Percentiles rank a stretch among this genome's conserved stretches.
Evolutionary conservation across 2,329 filamentous ascomycete genomes (phyloP).

Genomic region (Penicillium brasilianum): DNA sequence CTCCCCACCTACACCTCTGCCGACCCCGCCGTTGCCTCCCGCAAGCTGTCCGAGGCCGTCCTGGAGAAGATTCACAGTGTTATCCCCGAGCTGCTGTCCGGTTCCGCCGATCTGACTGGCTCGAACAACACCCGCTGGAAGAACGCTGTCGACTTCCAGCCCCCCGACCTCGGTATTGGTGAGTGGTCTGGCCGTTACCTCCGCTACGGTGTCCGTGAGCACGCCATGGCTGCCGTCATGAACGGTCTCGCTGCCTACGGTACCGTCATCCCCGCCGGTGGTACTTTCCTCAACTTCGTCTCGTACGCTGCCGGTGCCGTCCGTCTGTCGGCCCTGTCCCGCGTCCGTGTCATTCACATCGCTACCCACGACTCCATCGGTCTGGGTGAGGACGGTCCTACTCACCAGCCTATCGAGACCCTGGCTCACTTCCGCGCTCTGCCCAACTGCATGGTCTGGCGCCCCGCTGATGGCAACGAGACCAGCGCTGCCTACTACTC

Average conservation of each 20-base stretch:
- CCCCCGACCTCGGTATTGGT: conserved; percentile 81
- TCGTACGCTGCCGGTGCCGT: conserved; percentile 96
- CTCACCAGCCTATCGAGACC: conserved; percentile 98
- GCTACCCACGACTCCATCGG: conserved; percentile 99
- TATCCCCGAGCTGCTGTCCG: conserved; percentile 90
- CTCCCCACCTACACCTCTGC: conserved; percentile 88
- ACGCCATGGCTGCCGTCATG: conserved; percentile 59
- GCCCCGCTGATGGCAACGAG: conserved; percentile 98
- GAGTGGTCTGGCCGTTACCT: conserved; percentile 88
- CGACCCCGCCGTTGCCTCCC: conserved; percentile 84
- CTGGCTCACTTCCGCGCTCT: conserved; percentile 97
- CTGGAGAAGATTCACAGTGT: conserved; percentile 82
- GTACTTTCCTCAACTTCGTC: conserved; percentile 99
- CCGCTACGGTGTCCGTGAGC: conserved; percentile 59
- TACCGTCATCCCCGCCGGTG: conserved; percentile 88
- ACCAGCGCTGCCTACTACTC: conserved; percentile 97
- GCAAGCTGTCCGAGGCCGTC: conserved; percentile 95
- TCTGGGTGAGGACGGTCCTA: conserved; percentile 97
- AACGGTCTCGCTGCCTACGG: conserved; percentile 91
- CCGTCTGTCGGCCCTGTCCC: conserved; percentile 90
- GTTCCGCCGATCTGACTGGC: conserved; percentile 95
- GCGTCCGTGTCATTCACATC: conserved; percentile 89
- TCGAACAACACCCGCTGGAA: conserved; percentile 99
- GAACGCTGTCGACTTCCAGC: conserved; percentile 96
- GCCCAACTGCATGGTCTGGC: conserved; percentile 99